Percentiles rank a stretch among this genome's conserved stretches.
Conservation (phyloP, 78 protist genomes). For the Dictyostelium intermedium region DNA sequence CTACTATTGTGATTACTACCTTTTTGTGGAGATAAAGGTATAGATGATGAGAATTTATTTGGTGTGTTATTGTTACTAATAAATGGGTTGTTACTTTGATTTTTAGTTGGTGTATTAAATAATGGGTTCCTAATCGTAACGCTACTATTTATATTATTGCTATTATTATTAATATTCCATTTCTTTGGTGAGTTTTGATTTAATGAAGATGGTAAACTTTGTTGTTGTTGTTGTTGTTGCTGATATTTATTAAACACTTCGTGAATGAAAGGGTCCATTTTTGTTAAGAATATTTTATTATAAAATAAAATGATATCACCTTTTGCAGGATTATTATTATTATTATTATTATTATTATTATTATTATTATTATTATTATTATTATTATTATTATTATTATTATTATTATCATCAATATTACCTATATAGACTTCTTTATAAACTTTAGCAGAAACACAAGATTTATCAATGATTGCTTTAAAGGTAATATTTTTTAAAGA, state of each 20-base stretch:
- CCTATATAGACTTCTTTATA: conserved; percentile 35
- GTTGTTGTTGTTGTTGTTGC: conserved; percentile 20
- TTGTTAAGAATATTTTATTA: conserved; percentile 15
- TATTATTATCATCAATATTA: not conserved
- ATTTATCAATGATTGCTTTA: conserved; percentile 28
- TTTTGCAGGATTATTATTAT: not conserved
- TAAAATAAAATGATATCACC: conserved; percentile 58
- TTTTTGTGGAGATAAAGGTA: not conserved
- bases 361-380: conserved; percentile 9
- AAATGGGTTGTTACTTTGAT: not conserved
- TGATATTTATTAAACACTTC: not conserved
- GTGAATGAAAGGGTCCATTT: conserved; percentile 8
- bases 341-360: conserved; percentile 6
- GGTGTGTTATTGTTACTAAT: conserved; percentile 2
- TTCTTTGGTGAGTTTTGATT: not conserved
- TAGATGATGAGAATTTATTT: not conserved
- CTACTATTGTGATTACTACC: not conserved
- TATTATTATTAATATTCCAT: not conserved
- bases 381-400: conserved; percentile 13
- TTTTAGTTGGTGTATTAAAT: not conserved
- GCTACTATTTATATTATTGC: not conserved
- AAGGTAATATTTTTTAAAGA: not conserved
- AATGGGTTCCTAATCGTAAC: not conserved
- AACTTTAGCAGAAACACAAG: conserved; percentile 19
- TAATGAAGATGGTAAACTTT: not conserved